phyloP scores from a whole-genome alignment of 2,329 filamentous ascomycete species.

The Sarocladium oryzae region DNA sequence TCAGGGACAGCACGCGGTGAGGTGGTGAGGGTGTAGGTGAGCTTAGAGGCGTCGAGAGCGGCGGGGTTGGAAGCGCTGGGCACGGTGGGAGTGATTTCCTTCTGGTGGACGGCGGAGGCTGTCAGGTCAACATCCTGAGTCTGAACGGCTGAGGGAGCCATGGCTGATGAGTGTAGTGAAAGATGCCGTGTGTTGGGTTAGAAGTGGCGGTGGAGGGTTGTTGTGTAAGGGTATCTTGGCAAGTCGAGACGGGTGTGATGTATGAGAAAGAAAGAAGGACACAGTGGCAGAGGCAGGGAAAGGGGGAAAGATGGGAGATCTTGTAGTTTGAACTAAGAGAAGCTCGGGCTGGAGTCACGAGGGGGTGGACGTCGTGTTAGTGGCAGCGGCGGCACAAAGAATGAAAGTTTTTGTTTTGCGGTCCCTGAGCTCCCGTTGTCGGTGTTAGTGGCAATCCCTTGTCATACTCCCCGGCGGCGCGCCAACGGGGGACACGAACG shows the following conservation, averaged over 20 bases:
- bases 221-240: neutral
- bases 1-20: conserved; percentile 47
- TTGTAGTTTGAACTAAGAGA: no score
- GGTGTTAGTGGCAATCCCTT: no score
- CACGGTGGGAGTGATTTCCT: conserved; percentile 28
- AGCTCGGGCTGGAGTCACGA: no score
- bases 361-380: no score
- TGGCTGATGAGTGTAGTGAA: conserved; percentile 16
- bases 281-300: no score
- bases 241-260: no score
- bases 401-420: no score
- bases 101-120: conserved; percentile 44
- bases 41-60: conserved; percentile 56
- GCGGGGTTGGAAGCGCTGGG: conserved; percentile 27
- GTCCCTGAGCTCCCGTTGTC: no score
- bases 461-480: no score
- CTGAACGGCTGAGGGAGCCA: conserved; percentile 43
- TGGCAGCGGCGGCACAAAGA: no score
- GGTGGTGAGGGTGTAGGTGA: conserved; percentile 47
- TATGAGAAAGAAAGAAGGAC: neutral
- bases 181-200: neutral
- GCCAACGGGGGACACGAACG: no score
- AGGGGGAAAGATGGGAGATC: no score
- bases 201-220: conserved; percentile 1
- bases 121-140: conserved; percentile 45